Base-by-base conservation (phyloP, 2,329 filamentous ascomycete species). In the Metarhizium robertsii region DNA sequence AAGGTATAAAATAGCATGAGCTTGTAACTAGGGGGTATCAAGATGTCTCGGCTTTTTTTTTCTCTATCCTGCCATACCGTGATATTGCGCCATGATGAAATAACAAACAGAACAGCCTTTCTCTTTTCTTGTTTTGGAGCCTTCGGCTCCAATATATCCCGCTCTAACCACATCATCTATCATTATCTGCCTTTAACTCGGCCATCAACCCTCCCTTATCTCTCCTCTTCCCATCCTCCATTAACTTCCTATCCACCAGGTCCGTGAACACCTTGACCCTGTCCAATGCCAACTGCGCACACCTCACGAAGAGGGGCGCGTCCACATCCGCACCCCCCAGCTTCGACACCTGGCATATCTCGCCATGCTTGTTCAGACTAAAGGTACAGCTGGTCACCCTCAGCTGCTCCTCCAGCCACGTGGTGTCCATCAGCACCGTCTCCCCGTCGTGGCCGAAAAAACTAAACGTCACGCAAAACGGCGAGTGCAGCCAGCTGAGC, bases 281-380 rank as follows among this genome's bases (percentile, higher is more conserved):
- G 58, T 80, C 78, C 67, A 92, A 70, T 11, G 92, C 91, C 56
- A 86, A 73, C 55, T 80, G 84, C 2, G 87, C 85, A 71, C 89
- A 95, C 62, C 85, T 82, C 61, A 99, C 75, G 61, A 97, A 73
- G 38, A 81, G 76, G 58, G 92, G 75, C 2, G 92, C 91, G 68
- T 96, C 89, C 13, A 96, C 81, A 0, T 91, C 81, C 20, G 82
- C 79, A 30, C 94, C 94, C 29, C 92, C 92, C 57, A 94, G 83
- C 75, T 99, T 99, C 34, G 91, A 86, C 58, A 96, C 82, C 71
- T 95, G 90, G 65, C 91, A 95, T 45, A 96, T 83, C 74, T 96
- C 92, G 29, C 92, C 92, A 65, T 92, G 87, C 66, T 84, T 85
- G 71, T 96, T 96, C 71, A 96, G 79, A 55, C 90, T 92, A 64